Evolutionary conservation across 345 rosid species (phyloP), one percentile per base, ranked within the genome.

Genomic region (Acer saccharum): DNA sequence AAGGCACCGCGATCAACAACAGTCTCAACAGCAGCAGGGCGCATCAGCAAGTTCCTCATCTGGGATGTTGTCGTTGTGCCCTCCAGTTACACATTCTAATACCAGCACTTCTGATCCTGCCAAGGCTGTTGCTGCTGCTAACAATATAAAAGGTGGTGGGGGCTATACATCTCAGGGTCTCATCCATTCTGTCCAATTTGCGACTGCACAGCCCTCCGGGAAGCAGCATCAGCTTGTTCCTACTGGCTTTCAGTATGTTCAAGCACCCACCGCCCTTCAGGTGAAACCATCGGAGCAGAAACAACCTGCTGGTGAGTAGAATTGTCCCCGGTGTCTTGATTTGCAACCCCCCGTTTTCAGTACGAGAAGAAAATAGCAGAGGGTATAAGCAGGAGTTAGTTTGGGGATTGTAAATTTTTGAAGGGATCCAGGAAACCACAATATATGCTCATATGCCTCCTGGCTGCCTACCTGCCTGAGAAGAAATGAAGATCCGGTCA

Each of bases 211-310:
- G 66, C 50, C 94, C 1, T 73, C 90, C 6, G 97, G 92, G 73
- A 88, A 91, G 78, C 71, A 79, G 7, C 94, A 92, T 81, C 96
- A 90, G 81, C 76, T 83, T 3, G 80, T 76, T 10, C 89, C 90
- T 71, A 81, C 92, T 46, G 94, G 97, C n/a, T 92, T 87, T 82
- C 43, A 92, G 2, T 83, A 90, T 57, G 87, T 84, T 5, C 93
- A 91, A 46, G 68, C 92, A 64, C 88, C 90, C 2, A 68, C 81
- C 27, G 88, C 84, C 2, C 96, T 86, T 73, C 99, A 89, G 86
- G 94, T 88, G 74, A 96, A 94, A 79, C 91, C 93, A 7, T 87
- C 94, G 17, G 97, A 96, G 80, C 94, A 94, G 82, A 94, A 92
- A 69, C 97, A 92, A 76, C 95, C 93, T 43, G 91, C 92, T 23